Evolutionary conservation across 2,329 filamentous ascomycete species (phyloP), one percentile per base, ranked within the genome.

Genomic region (Truncatella angustata): DNA sequence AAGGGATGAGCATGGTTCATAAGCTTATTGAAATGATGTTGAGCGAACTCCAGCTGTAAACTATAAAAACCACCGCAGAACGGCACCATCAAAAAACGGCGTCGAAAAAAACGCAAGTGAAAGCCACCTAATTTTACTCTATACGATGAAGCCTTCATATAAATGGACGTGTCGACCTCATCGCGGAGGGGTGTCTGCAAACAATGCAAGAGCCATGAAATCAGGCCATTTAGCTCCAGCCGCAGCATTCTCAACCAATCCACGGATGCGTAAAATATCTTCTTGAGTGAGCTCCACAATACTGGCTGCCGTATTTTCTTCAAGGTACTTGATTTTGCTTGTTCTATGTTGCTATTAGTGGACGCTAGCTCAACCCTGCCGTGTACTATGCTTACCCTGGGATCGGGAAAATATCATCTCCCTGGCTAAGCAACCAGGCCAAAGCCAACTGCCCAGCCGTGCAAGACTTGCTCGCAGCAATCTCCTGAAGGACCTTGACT

Each of bases 341-440:
- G 77, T 80, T 1, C 58, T 59, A 24, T 10, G 26, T 10, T 14
- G 21, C 6, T 9, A 24, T 2, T 21, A 23, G 11, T 26, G 18
- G 40, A 21, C 12, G 21, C 12, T 21, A 5, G n/a, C 18, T 20
- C 11, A 14, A 26, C 20, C 5, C 5, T 44, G 37, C 37, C 35
- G 30, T 5, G 21, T 20, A 24, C 4, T n/a, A 57, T n/a, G n/a
- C 55, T 49, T 32, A 60, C 1, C 76, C 78, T 0, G 75, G 77
- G 47, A 80, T 87, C 0, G 85, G 81, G 59, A 84, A 78, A 45
- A 87, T 72, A 57, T 85, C 79, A 2, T 78, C 72, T 0, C 80
- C 81, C 59, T 87, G 83, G 4, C 76, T 76, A 57, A 85, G 59
- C 51, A 88, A 58, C 84, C 85, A 88, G 0, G 85, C 84, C 32